These are phyloP conservation scores for Ophiobolus disseminans DNA, from an alignment of 2,329 filamentous ascomycete genomes.

Conservation along the genomic window DNA sequence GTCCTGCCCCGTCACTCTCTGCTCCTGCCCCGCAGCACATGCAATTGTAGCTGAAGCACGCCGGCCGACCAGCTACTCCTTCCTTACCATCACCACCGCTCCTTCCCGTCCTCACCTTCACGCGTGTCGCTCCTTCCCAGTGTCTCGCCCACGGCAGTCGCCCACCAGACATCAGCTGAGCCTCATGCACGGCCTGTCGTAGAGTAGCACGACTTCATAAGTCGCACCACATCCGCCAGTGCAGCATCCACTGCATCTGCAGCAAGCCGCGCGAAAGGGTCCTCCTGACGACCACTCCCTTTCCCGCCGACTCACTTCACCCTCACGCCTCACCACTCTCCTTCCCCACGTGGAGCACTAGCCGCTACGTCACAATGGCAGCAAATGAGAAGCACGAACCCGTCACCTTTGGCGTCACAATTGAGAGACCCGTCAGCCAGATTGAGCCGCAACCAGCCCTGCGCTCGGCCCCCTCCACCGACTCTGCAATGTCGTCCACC, in stretches of 20 bases:
- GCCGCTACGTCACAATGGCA: slow-evolving; percentile 33
- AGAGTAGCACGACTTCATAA: slow-evolving; percentile 10
- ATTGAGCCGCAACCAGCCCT: slow-evolving; percentile 25
- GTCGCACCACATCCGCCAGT: slow-evolving; percentile 18
- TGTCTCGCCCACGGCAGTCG: not conserved
- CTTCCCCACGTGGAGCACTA: slow-evolving; percentile 13
- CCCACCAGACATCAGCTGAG: slow-evolving; percentile 11
- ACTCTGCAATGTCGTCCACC: slow-evolving; percentile 40
- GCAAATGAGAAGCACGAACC: slow-evolving; percentile 40
- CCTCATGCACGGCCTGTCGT: slow-evolving; percentile 23
- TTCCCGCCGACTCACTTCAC: slow-evolving; percentile 4
- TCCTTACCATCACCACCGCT: slow-evolving; percentile 11
- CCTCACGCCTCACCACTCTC: slow-evolving; percentile 13
- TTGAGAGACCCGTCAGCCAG: slow-evolving; percentile 40
- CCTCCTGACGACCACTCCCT: slow-evolving; percentile 15
- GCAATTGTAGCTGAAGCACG: slow-evolving; percentile 24
- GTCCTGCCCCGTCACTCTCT: slow-evolving; percentile 12
- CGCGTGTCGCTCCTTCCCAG: slow-evolving; percentile 4
- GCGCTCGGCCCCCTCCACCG: slow-evolving; percentile 43
- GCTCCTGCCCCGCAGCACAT: slow-evolving; percentile 9
- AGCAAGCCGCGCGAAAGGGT: slow-evolving; percentile 17
- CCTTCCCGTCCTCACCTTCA: slow-evolving; percentile 13
- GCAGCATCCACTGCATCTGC: slow-evolving; percentile 22
- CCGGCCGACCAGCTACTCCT: slow-evolving; percentile 22
- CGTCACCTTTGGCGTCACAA: slow-evolving; percentile 53